Base-by-base conservation (phyloP, 371 early-diverging fungal species). In the Smittium culicis region DNA sequence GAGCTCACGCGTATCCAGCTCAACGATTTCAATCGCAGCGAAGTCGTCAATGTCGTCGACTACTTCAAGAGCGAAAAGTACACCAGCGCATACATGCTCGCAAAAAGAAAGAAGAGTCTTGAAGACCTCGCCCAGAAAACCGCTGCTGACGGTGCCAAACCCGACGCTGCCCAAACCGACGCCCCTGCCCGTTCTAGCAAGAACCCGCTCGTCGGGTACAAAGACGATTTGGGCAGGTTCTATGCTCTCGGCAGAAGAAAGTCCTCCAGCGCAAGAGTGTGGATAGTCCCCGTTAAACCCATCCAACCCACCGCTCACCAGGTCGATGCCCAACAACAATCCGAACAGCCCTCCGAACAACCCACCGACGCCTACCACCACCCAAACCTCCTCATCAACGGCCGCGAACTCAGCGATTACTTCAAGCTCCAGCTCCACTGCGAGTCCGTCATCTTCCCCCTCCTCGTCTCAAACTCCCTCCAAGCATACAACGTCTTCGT, bases 401-500 rank as follows among this genome's bases (percentile, higher is more conserved):
- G 96, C n/a, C 66, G 75, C 56, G 84, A 86, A 17, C 70, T 91
- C 58, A 74, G 84, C 0, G 79, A 84, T 0, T 93, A 94, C 79
- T 94, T 97, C 75, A 70, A 79, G 45, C 77, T 84, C 69, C 67
- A 79, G 17, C 71, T 78, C 54, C 86, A 90, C 74, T 79, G 88
- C 58, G 84, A 91, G 29, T 76, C 82, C 24, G 80, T 91, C 29
- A 71, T 88, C 33, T 78, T 82, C 68, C 94, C 96, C n/a, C 82
- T 96, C 59, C 77, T 82, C 66, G 82, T 83, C 17, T 85, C 87
- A 1, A 74, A 80, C 16, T 74, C 70, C 32, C 72, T 87, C 20
- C 87, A 88, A 14, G 81, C 84, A 66, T 97, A 83, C 77, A 95
- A 96, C 74, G 91, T 88, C 32, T 97, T 92, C 88, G 77, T 86